Conservation (phyloP, 1,284 basidiomycete genomes). For the Ganoderma leucocontextum region DNA sequence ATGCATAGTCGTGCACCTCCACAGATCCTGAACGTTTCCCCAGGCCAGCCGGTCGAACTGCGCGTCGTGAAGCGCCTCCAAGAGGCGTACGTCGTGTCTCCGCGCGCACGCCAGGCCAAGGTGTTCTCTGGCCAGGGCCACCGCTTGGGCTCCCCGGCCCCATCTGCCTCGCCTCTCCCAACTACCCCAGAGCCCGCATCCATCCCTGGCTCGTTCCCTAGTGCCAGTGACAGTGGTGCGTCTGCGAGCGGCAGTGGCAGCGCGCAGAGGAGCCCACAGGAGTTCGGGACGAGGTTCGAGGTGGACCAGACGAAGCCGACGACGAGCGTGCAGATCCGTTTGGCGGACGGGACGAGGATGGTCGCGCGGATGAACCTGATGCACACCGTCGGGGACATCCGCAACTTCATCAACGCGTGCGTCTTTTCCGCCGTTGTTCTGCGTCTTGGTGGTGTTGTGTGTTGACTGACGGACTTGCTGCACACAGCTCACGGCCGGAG, state of each 20-base stretch:
- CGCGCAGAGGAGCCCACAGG: conserved; percentile 45
- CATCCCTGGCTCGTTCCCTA: conserved; percentile 70
- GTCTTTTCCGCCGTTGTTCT: conserved; percentile 44
- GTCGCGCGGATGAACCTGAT: conserved; percentile 91
- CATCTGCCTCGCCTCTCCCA: conserved; percentile 31
- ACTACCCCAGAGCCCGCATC: conserved; percentile 41
- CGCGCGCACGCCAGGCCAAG: conserved; percentile 45
- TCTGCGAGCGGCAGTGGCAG: conserved; percentile 28
- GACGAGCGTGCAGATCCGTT: conserved; percentile 90
- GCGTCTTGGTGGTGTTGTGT: neutral
- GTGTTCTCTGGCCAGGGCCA: conserved; percentile 85
- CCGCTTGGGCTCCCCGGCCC: conserved; percentile 79
- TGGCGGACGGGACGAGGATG: conserved; percentile 93
- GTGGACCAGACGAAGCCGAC: conserved; percentile 85
- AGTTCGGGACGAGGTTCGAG: conserved; percentile 70
- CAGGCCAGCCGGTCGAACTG: conserved; percentile 89
- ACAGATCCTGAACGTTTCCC: conserved; percentile 77
- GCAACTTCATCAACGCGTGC: conserved; percentile 90
- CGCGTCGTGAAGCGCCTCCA: conserved; percentile 78
- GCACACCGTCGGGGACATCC: conserved; percentile 89
- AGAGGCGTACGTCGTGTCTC: conserved; percentile 77
- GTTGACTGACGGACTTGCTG: neutral
- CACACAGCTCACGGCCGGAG: conserved; percentile 77
- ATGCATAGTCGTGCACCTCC: conserved; percentile 76
- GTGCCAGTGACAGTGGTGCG: conserved; percentile 20